A percentile compares a stretch with the other conserved stretches of the same genome.
These are phyloP conservation scores for Stereum hirsutum DNA, from an alignment of 1,284 basidiomycete genomes.

Conservation along the genomic window DNA sequence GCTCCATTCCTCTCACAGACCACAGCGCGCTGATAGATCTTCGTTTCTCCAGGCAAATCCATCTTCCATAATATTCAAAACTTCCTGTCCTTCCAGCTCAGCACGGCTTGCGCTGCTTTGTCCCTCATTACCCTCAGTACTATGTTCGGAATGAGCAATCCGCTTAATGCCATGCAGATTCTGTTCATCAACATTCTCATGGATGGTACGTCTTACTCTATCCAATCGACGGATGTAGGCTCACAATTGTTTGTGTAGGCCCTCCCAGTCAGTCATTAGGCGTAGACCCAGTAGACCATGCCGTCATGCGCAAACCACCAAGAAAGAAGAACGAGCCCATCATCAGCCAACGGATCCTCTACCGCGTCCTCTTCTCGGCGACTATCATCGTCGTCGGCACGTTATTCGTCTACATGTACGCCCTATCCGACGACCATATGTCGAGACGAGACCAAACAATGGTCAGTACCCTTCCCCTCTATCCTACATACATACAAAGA, in stretches of 20 bases:
- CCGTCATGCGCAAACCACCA: constrained; percentile 85
- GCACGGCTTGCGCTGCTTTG: constrained; percentile 91
- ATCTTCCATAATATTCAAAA: constrained; percentile 99
- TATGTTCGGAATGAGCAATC: constrained; percentile 81
- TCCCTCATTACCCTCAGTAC: constrained; percentile 94
- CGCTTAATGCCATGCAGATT: constrained; percentile 98
- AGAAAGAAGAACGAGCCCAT: constrained; percentile 86
- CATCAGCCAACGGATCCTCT: constrained; percentile 65
- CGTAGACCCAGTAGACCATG: constrained; percentile 90
- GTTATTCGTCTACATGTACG: constrained; percentile 80
- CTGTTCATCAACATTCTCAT: constrained; percentile 98
- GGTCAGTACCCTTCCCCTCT: constrained; percentile 37
- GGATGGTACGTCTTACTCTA: constrained; percentile 84
- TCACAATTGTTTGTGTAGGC: constrained; percentile 32
- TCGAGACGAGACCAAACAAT: constrained; percentile 88
- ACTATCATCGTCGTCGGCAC: constrained; percentile 87
- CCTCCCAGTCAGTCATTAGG: constrained; percentile 94
- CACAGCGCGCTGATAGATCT: no score
- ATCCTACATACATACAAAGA: not conserved
- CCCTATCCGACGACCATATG: constrained; percentile 75
- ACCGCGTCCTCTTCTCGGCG: constrained; percentile 84
- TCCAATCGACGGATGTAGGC: no score
- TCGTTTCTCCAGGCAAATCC: constrained; percentile 61
- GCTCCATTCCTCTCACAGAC: not conserved
- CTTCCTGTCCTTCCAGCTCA: constrained; percentile 94